phyloP scores from a whole-genome alignment of 768 basidiomycete genomes.

The Tulasnella sp. region DNA sequence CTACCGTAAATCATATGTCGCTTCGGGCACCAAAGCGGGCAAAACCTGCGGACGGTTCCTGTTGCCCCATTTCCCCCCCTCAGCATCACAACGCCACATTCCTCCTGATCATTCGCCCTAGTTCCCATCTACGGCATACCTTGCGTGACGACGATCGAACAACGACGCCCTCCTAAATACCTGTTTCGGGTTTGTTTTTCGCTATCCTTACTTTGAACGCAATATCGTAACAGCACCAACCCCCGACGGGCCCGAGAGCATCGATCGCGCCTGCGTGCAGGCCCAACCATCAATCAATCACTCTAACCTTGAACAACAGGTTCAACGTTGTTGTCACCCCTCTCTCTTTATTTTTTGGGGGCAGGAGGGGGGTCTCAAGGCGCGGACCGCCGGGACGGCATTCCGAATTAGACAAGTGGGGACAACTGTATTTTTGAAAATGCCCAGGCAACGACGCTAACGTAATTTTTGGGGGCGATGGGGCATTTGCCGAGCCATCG shows the following conservation, averaged over 20 bases:
- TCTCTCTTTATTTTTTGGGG: not conserved
- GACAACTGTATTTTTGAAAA: not conserved
- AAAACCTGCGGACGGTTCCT: too few species aligned
- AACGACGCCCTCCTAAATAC: not conserved
- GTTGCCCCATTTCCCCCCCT: not conserved
- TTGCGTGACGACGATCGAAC: not conserved
- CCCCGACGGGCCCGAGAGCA: too few species aligned
- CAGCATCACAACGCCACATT: not conserved
- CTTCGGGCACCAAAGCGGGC: too few species aligned
- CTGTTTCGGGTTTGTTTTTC: too few species aligned
- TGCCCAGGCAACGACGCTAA: not conserved
- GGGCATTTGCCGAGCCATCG: not conserved
- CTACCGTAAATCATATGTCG: too few species aligned
- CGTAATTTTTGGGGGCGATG: not conserved
- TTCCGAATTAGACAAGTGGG: not conserved
- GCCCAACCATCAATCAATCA: too few species aligned
- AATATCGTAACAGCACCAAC: not conserved
- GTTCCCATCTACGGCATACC: not conserved
- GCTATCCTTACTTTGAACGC: not conserved
- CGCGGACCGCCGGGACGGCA: not conserved
- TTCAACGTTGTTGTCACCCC: not conserved
- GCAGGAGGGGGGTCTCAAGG: too few species aligned
- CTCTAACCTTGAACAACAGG: too few species aligned
- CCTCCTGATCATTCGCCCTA: not conserved
- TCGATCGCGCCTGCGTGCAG: too few species aligned